Base-by-base conservation (phyloP, 176 grass and related monocot species). In the Zoysia pacifica region DNA sequence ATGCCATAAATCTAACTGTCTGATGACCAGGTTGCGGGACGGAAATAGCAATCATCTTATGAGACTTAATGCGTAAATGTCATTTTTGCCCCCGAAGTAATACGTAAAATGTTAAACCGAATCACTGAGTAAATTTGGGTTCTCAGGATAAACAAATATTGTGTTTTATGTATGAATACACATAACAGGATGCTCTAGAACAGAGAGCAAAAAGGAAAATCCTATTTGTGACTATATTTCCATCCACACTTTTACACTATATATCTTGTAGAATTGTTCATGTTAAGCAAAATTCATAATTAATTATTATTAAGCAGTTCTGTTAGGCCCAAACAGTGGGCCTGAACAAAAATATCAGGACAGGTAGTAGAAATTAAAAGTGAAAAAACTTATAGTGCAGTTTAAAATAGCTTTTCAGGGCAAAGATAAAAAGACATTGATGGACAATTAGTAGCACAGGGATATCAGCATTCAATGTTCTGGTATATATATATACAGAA, bases 181-280 rank as follows among this genome's bases (percentile, higher is more conserved):
- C 15, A 16, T 83, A 70, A 13, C 10, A 77, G n/a, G 48, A 41
- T 9, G 3, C 8, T 6, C 19, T n/a, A 47, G 7, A 53, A 10
- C 67, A 85, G 6, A 61, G 10, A 2, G 4, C 47, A 73, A 78
- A 78, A 28, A 36, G 1, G 50, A 12, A 60, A 51, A 11, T 18
- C 42, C 13, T 42, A 81, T 76, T 39, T 11, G 49, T 72, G 16
- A 43, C 8, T 9, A 78, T 18, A 12, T 8, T 8, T 38, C 55
- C 11, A 64, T 62, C 18, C 67, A 72, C 16, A 14, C 4, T 84
- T 80, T 66, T 70, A 20, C 54, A 72, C 59, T 65, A 36, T 9
- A 69, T 19, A 43, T 14, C 6, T 19, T 35, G 4, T 9, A 5
- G 37, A 18, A 15, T 19, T 28, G 48, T 39, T 51, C 5, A 66